phyloP scores from a whole-genome alignment of 192 early-diverging fungal species.

The Umbelopsis vinacea region DNA sequence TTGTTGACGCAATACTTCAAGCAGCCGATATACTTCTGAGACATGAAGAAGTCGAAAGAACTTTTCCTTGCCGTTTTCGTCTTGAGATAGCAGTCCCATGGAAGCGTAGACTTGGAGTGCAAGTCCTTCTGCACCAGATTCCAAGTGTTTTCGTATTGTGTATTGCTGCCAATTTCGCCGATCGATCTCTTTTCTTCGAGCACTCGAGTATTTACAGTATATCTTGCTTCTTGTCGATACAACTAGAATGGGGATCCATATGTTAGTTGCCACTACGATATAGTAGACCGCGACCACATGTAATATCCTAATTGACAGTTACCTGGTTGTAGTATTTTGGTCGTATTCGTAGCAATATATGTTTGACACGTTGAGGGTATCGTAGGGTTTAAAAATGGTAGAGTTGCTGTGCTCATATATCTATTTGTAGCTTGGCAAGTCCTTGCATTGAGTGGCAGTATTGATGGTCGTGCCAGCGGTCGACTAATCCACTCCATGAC shows the following conservation, averaged over 20 bases:
- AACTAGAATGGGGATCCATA: neutral
- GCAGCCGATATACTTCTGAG: neutral
- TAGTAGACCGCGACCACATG: neutral
- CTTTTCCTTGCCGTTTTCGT: neutral
- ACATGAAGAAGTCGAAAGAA: constrained; percentile 2
- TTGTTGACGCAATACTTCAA: neutral
- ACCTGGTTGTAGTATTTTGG: neutral
- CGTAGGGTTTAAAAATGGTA: neutral
- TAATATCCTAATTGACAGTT: neutral
- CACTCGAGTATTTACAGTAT: neutral
- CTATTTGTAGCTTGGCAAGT: neutral
- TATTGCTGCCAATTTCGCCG: constrained; percentile 5
- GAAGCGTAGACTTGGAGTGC: constrained; percentile 1
- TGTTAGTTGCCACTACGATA: neutral
- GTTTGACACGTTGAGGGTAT: neutral
- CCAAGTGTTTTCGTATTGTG: neutral
- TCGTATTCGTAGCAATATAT: neutral
- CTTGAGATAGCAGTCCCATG: neutral
- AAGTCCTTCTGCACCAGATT: neutral
- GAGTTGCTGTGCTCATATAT: neutral
- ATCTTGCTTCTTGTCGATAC: neutral
- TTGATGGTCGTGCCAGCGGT: neutral
- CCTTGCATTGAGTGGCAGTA: neutral
- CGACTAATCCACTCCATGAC: neutral
- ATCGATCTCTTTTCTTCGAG: constrained; percentile 5